Base-by-base conservation (phyloP, 2,329 filamentous ascomycete species). In the Pseudopithomyces chartarum region DNA sequence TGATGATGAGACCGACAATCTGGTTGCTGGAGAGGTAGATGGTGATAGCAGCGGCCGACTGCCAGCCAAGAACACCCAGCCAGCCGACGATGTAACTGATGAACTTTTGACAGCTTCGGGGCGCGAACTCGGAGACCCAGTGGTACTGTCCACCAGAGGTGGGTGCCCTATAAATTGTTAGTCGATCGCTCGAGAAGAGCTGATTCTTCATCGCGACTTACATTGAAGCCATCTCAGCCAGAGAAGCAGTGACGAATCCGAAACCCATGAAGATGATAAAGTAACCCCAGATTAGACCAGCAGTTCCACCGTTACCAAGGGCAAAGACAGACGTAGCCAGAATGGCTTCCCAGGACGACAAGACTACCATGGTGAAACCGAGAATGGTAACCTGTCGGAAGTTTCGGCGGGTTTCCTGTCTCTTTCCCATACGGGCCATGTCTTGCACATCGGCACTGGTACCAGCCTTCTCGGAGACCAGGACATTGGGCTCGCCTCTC, bases 41-140 rank as follows among this genome's bases (percentile, higher is more conserved):
- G 15, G 66, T 64, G 11, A 66, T 65, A 1, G 74, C 75, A 58
- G 62, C 69, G 55, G 63, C 68, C 6, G 75, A 74, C 53, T 79
- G 76, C 77, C 76, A 78, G 11, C 75, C 77, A 3, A 78, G 59
- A 0, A 77, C 74, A 38, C 73, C 75, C 3, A 78, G 67, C 79
- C 78, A 80, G 10, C 78, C 78, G 12, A 75, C 62, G 7, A 66
- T 43, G 55, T 79, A 80, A 44, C 72, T 76, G 12, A 79, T 62
- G n/a, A 76, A 70, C 43, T 72, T 76, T 50, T 79, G 77, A 19
- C 66, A 64, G 5, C 59, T 63, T 2, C 56, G 63, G 0, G 78
- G 78, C 3, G 76, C 75, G 19, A 79, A 75, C 46, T 78, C 74
- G 12, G 53, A 60, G 13, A 69, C 64, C 48, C 48, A 51, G 22